A percentile compares a stretch with the other conserved stretches of the same genome.
Conservation (phyloP, 257 asterid species). For the Craterostigma plantagineum region DNA sequence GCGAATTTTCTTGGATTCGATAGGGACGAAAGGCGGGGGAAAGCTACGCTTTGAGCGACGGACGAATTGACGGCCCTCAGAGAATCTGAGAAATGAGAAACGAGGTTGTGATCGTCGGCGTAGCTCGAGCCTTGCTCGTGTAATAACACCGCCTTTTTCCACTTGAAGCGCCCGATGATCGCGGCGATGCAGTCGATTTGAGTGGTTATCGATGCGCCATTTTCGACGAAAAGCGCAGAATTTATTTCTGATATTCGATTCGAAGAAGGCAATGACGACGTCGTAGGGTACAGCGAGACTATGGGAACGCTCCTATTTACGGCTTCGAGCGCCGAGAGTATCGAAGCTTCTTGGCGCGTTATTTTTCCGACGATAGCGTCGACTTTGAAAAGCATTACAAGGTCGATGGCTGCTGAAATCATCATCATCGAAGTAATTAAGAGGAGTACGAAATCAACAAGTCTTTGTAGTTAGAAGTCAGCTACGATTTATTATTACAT, state of each 20-base stretch:
- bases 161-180: conserved; percentile 25
- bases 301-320: conserved; percentile 13
- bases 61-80: conserved; percentile 16
- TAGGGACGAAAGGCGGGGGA: conserved; percentile 18
- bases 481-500: background rate
- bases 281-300: conserved; percentile 20
- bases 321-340: conserved; percentile 16
- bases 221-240: conserved; percentile 16
- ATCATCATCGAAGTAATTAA: background rate
- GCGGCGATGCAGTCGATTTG: conserved; percentile 33
- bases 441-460: background rate
- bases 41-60: conserved; percentile 13
- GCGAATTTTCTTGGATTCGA: conserved; percentile 8
- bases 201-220: conserved; percentile 9
- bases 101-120: conserved; percentile 13
- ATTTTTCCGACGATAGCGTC: conserved; percentile 27
- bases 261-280: conserved; percentile 5
- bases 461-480: background rate
- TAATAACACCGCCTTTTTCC: conserved; percentile 30
- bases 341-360: conserved; percentile 27
- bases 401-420: conserved; percentile 19
- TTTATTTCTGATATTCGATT: conserved; percentile 1
- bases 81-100: conserved; percentile 25
- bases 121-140: conserved; percentile 17
- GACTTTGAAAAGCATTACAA: conserved; percentile 15